Conservation (phyloP, 2,329 filamentous ascomycete genomes). For the Parasarocladium wereldwijsianum region DNA sequence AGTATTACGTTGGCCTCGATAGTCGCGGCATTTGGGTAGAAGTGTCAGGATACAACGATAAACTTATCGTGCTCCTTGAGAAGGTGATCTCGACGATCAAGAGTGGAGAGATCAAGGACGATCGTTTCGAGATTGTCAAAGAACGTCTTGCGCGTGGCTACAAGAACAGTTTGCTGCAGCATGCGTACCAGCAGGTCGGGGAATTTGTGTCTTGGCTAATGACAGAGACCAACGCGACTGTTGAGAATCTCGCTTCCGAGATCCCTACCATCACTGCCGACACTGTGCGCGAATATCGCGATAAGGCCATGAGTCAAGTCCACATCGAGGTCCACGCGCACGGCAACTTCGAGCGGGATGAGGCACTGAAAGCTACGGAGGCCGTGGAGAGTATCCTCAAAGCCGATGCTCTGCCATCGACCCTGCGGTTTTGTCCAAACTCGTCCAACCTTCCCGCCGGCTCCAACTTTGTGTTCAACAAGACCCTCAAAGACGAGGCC, state of each 20-base stretch:
- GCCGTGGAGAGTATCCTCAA: constrained; percentile 67
- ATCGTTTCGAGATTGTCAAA: constrained; percentile 82
- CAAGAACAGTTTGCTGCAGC: constrained; percentile 76
- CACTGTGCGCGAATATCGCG: constrained; percentile 63
- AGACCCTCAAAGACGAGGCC: constrained; percentile 65
- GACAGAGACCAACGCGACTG: constrained; percentile 60
- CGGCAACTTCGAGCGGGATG: constrained; percentile 89
- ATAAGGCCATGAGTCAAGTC: constrained; percentile 66
- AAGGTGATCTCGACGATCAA: constrained; percentile 76
- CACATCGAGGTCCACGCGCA: constrained; percentile 82
- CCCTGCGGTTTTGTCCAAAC: constrained; percentile 67
- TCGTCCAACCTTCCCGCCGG: constrained; percentile 66
- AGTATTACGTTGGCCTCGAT: constrained; percentile 65
- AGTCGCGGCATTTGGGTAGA: constrained; percentile 61
- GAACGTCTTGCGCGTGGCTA: constrained; percentile 65
- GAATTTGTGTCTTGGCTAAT: constrained; percentile 73
- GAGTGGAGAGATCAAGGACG: constrained; percentile 69
- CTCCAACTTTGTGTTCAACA: constrained; percentile 72
- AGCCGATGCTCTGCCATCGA: constrained; percentile 55
- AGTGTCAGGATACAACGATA: constrained; percentile 90
- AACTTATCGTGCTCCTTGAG: constrained; percentile 78
- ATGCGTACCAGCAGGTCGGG: constrained; percentile 78
- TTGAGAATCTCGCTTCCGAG: constrained; percentile 67
- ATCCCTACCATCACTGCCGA: constrained; percentile 59
- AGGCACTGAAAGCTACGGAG: constrained; percentile 72